Evolutionary conservation across 1,284 basidiomycete species (phyloP).

Genomic region (Ustilago trichophora): DNA sequence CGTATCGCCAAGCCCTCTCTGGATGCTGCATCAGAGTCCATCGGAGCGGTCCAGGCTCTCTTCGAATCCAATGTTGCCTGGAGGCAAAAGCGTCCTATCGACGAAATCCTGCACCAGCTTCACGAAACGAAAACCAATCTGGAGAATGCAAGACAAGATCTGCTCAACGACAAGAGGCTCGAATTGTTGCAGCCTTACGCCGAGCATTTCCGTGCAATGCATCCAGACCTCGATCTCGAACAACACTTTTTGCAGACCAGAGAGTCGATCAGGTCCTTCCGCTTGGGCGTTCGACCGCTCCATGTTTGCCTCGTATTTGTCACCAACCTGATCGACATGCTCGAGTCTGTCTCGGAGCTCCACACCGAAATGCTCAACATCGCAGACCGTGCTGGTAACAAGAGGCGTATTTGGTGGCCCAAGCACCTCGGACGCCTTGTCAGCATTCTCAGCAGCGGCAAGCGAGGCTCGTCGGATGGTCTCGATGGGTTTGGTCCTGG

Average conservation of each 20-base stretch:
- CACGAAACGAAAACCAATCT: conserved; percentile 67
- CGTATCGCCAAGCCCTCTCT: conserved; percentile 65
- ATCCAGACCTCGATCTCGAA: conserved; percentile 31
- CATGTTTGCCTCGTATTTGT: conserved; percentile 71
- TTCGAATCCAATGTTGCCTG: conserved; percentile 60
- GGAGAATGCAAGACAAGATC: conserved; percentile 6
- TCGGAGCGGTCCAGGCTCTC: conserved; percentile 66
- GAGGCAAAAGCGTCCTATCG: conserved; percentile 45
- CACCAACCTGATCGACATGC: conserved; percentile 69
- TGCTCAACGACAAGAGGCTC: conserved; percentile 69
- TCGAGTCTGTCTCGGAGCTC: conserved; percentile 69
- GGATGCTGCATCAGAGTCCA: conserved; percentile 64
- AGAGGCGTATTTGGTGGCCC: conserved; percentile 71
- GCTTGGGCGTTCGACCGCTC: conserved; percentile 68
- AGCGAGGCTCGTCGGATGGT: conserved; percentile 29
- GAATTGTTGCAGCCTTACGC: conserved; percentile 70
- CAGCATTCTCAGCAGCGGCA: conserved; percentile 43
- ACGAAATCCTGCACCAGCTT: conserved; percentile 46
- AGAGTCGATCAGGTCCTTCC: conserved; percentile 25
- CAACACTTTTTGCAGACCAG: conserved; percentile 36
- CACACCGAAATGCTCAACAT: conserved; percentile 69
- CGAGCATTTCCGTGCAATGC: conserved; percentile 38
- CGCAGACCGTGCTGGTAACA: conserved; percentile 67
- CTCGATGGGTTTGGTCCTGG: conserved; percentile 26
- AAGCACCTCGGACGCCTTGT: conserved; percentile 70